Base-by-base conservation (phyloP, 31 red algal species). In the Odonthalia washingtoniensis region DNA sequence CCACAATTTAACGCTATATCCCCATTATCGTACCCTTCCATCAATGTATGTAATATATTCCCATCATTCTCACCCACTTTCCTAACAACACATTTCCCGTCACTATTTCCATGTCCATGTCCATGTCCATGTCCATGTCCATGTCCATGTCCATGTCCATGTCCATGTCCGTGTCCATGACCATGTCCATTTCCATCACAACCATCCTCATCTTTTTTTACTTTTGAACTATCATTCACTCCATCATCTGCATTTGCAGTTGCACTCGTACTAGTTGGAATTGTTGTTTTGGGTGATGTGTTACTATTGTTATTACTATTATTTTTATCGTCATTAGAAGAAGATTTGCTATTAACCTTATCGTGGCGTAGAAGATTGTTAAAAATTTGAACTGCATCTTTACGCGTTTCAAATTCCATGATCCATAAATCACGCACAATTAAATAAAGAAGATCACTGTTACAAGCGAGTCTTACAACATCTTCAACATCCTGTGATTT, bases 371-470 rank as follows among this genome's bases (percentile, higher is more conserved):
- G 75, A 34, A 99, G 67, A 69, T 99, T 99, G 82, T 99, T 96
- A 63, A 99, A 94, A 33, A 99, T 88, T 70, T 89, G 91, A 12
- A 95, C 97, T n/a, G 92, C 94, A 75, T 99, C 94, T 68, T 99
- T 99, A 45, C 94, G 81, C 0, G 97, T 89, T 83, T 99, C 97
- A 91, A 99, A 99, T 89, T 95, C 97, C 87, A 99, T 92, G 30
- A 53, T 21, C 17, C 80, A 86, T 36, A 98, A 63, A 67, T 94
- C 83, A 34, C 85, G 65, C 14, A 77, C 95, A 40, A 98, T 78
- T 0, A 98, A 81, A 32, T 61, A 43, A 1, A 98, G 78, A 5
- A 98, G 72, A 41, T 98, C 95, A 17, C 67, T 83, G 39, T 94
- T 72, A 34, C 78, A 77, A 31, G 92, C 92, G 27, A 95, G 77